Conservation (phyloP, 345 rosid genomes). For the Acer yangbiense region DNA sequence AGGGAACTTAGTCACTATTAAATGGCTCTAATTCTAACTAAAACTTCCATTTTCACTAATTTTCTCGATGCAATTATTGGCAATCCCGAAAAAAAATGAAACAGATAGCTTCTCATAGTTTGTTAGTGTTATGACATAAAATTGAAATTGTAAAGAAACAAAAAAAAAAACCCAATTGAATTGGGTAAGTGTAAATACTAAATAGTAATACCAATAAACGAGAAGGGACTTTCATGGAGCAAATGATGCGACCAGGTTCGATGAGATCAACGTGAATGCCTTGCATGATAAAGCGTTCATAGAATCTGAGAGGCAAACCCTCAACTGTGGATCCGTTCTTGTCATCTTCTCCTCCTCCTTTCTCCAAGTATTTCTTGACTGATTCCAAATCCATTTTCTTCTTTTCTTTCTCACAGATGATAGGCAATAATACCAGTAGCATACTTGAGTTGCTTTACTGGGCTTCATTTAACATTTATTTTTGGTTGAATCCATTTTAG, state of each 20-base stretch:
- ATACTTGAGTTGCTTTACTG: too few relatives aligned
- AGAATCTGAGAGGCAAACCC: constrained; percentile 50
- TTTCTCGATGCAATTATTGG: too few relatives aligned
- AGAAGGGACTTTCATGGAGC: constrained; percentile 76
- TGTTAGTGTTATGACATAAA: not conserved
- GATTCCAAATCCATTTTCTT: constrained; percentile 54
- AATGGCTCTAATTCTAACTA: too few relatives aligned
- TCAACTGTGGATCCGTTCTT: constrained; percentile 36
- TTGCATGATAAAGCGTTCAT: constrained; percentile 59
- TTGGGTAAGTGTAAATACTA: not conserved
- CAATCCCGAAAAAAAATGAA: too few relatives aligned
- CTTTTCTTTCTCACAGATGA: too few relatives aligned
- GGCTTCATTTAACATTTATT: too few relatives aligned
- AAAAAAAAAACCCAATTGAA: not conserved
- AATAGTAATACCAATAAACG: constrained; percentile 60
- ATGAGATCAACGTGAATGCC: constrained; percentile 65
- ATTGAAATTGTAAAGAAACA: not conserved
- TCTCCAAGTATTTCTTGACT: constrained; percentile 66
- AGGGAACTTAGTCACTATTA: too few relatives aligned
- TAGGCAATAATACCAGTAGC: too few relatives aligned
- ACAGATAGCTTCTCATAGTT: too few relatives aligned
- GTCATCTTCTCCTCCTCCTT: constrained; percentile 34
- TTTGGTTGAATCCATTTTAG: too few relatives aligned
- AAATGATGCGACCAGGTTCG: constrained; percentile 75
- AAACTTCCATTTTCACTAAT: too few relatives aligned